Percentiles rank a stretch among this genome's conserved stretches.
These are phyloP conservation scores for Paracamarosporium sp. DNA, from an alignment of 2,329 filamentous ascomycete genomes.

Conservation along the genomic window DNA sequence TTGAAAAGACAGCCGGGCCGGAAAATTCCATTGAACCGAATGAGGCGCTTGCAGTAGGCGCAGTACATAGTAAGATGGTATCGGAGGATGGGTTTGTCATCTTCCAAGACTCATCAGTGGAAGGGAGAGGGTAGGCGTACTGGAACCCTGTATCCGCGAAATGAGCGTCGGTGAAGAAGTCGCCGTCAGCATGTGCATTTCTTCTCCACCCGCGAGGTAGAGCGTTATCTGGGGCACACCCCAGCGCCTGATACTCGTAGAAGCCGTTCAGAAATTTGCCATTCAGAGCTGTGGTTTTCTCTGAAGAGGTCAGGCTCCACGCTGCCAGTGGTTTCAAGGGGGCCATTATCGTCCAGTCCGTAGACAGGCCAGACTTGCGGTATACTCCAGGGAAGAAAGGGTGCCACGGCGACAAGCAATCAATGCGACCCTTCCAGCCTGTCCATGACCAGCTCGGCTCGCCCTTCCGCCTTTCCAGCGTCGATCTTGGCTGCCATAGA, in stretches of 20 bases:
- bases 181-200: background rate
- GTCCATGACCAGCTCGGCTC: slow-evolving; percentile 17
- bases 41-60: background rate
- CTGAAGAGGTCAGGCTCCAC: background rate
- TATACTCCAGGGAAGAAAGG: background rate
- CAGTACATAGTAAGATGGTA: background rate
- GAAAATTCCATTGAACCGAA: background rate
- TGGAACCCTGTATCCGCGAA: background rate
- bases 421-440: slow-evolving; percentile 7
- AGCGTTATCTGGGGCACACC: background rate
- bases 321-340: background rate
- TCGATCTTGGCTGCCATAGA: slow-evolving; percentile 15
- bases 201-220: slow-evolving; percentile 2
- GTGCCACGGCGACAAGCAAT: slow-evolving; percentile 3
- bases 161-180: background rate
- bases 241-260: slow-evolving; percentile 1
- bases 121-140: slow-evolving; percentile 4
- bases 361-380: background rate
- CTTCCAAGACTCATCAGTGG: background rate
- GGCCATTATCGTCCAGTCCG: background rate
- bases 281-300: background rate
- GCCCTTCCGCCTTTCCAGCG: background rate
- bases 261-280: slow-evolving; percentile 1
- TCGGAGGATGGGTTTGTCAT: background rate
- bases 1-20: background rate